These are phyloP conservation scores for Fusarium ambrosium DNA, from an alignment of 2,329 filamentous ascomycete genomes.

Conservation along the genomic window DNA sequence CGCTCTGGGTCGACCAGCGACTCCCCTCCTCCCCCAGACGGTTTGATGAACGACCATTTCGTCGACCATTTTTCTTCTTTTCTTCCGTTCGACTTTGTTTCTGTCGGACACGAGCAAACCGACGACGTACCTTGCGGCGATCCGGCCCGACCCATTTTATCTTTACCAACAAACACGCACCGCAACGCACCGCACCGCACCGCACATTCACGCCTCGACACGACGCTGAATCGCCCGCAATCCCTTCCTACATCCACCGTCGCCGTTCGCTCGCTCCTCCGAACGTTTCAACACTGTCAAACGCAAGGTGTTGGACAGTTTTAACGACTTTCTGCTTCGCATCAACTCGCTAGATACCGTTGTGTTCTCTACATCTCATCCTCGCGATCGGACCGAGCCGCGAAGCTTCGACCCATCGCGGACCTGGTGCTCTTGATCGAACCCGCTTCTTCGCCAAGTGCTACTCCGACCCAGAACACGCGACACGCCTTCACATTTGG, in stretches of 20 bases:
- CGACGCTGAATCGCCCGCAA: conserved; percentile 40
- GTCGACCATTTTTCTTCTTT: conserved; percentile 23
- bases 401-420: conserved; percentile 20
- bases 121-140: conserved; percentile 10
- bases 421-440: conserved; percentile 22
- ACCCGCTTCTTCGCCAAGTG: conserved; percentile 4
- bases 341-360: conserved; percentile 20
- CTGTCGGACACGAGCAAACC: conserved; percentile 17
- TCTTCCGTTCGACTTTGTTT: conserved; percentile 3
- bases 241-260: not conserved
- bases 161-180: conserved; percentile 1
- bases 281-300: conserved; percentile 25
- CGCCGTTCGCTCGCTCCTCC: conserved; percentile 13
- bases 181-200: not conserved
- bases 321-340: conserved; percentile 28
- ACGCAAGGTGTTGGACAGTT: conserved; percentile 32
- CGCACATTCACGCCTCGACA: conserved; percentile 13
- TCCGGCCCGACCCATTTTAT: conserved; percentile 12
- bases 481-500: conserved; percentile 25
- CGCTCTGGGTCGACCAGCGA: conserved; percentile 42
- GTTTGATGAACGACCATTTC: conserved; percentile 21
- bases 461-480: conserved; percentile 23
- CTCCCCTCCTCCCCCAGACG: conserved; percentile 23
- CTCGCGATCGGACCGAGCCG: conserved; percentile 23
- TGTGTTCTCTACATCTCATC: conserved; percentile 10